Evolutionary conservation across 495 filamentous ascomycete genomes (phyloP), one percentile per base, ranked within the genome.

Genomic region (Talaromyces stipitatus): DNA sequence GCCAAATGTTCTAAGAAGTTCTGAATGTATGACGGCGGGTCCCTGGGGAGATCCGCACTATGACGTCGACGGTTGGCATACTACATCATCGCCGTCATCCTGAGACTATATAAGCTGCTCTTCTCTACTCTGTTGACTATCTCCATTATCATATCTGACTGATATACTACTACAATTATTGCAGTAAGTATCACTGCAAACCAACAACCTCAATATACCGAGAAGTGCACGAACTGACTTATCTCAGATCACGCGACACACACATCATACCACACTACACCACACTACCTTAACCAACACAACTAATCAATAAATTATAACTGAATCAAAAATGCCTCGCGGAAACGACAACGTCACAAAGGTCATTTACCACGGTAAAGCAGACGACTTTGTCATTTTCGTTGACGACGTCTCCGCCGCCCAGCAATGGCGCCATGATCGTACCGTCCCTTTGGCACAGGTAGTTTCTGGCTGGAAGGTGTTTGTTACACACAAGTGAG

Each of bases 341-440:
- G 90, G 86, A 76, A 90, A 91, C 78, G 82, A 80, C 53, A 64
- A 69, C 50, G 79, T 85, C 66, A 74, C 74, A 76, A 97, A 95
- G 78, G 82, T 96, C 73, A 85, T 95, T 85, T 92, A 86, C 85
- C 88, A 91, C 79, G 92, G 94, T 78, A 74, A 78, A 54, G 78
- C 82, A 22, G 91, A 97, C 28, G 90, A 96, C 80, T 98, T 92
- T 69, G 73, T 97, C 69, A 79, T 97, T 77, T 90, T 96, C 70
- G 79, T 95, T 55, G 91, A 97, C 57, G 87, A 87, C 68, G 61
- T 77, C 16, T 69, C 87, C 22, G 78, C 79, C 38, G 80, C 91
- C 58, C 75, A 89, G 71, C 83, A 91, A 66, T 97, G 94, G 95
- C 85, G 82, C 73, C 74, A 72, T 14, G 92, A 98, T 76, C 83